Evolutionary conservation across 2,329 filamentous ascomycete species (phyloP), one percentile per base, ranked within the genome.

Genomic region (Fusarium sp.): DNA sequence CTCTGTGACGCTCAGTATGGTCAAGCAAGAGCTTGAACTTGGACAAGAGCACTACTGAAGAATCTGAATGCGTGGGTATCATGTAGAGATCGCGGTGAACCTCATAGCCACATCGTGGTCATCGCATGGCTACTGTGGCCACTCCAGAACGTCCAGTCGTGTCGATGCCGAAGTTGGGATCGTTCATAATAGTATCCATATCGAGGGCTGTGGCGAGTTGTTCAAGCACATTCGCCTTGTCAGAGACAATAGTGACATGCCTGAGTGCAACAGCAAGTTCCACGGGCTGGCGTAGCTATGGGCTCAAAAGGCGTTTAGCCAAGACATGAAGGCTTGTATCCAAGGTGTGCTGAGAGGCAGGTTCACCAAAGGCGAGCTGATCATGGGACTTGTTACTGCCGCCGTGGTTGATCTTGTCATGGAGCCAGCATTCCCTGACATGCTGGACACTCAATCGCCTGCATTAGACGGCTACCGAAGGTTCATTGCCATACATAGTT

Each of bases 401-500:
- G 54, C 38, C 1, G 19, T 55, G 7, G 25, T 55, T 15, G 50
- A 49, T 3, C 34, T 26, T 4, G 50, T 43, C 22, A 44, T 55
- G 11, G 39, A 40, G 25, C 50, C 43, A 2, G 29, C 31, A 2
- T 39, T 54, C 19, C 50, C 44, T 7, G 11, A 35, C 5, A 7
- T 35, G 7, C n/a, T 28, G 19, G 29, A 12, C 3, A 6, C 12
- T 5, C 5, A 8, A 7, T 26, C 26, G 6, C 24, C 31, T 5
- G 41, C 22, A 4, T n/a, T 9, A 3, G 10, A 25, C 6, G 7
- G 11, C 2, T 55, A 49, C 3, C 36, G 51, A 5, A 24, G 32
- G 1, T 19, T 31, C 10, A 55, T 58, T n/a, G 6, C 44, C 7
- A 3, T 10, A 2, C 25, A 28, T 5, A 11, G 55, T 36, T 12